A percentile compares a stretch with the other conserved stretches of the same genome.
phyloP scores from a whole-genome alignment of 257 asterid species.

The Gardenia jasminoides region DNA sequence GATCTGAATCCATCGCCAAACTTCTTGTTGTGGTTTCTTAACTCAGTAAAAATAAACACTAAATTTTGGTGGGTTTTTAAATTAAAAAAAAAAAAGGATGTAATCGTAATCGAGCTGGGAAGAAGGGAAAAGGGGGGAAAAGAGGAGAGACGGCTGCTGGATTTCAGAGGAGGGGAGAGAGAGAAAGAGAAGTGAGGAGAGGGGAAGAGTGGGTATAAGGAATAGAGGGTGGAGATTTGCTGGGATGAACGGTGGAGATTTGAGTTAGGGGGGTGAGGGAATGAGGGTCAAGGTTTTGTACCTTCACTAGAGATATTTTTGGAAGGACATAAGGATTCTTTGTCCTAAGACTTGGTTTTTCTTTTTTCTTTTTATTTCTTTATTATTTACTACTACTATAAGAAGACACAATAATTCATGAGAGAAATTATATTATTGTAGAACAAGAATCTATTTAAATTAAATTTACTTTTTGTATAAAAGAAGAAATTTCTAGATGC shows the following conservation, averaged over 20 bases:
- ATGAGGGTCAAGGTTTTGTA: not conserved
- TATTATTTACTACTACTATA: no score
- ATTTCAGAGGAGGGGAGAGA: slow-evolving; percentile 5
- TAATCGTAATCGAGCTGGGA: not conserved
- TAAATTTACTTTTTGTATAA: no score
- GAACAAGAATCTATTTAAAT: no score
- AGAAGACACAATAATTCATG: no score
- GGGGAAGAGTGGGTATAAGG: slow-evolving; percentile 1
- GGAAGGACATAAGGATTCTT: slow-evolving; percentile 1
- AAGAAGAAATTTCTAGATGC: no score
- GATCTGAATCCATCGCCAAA: slow-evolving; percentile 77
- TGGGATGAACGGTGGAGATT: slow-evolving; percentile 21
- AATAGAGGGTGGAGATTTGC: slow-evolving; percentile 43
- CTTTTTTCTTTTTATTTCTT: no score
- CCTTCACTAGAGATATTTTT: not conserved
- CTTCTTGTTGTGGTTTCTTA: not conserved
- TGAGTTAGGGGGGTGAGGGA: not conserved
- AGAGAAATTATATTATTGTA: no score
- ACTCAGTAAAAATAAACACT: not conserved
- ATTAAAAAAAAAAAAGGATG: not conserved
- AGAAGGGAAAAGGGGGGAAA: not conserved
- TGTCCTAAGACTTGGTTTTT: no score
- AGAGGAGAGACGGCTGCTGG: slow-evolving; percentile 20
- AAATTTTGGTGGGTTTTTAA: not conserved
- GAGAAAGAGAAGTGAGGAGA: not conserved